A percentile compares a stretch with the other conserved stretches of the same genome.
Evolutionary conservation across 768 basidiomycete species (phyloP).

Genomic region (Termitomyces titanicus): DNA sequence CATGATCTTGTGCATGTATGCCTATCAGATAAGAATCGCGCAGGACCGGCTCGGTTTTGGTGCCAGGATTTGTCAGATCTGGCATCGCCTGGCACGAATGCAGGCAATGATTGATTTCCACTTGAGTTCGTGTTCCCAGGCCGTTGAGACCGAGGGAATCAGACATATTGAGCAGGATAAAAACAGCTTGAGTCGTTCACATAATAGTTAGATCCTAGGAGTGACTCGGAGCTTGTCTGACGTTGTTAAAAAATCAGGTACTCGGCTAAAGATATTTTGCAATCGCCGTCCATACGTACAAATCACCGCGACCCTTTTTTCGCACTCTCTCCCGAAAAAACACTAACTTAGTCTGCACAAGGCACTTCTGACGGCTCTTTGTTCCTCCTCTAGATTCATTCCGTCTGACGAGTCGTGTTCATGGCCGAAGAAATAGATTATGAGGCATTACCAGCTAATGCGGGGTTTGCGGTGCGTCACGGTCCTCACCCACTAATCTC

Average conservation of each 20-base stretch:
- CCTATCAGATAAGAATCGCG: conserved; percentile 2
- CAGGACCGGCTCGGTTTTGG: too few relatives aligned
- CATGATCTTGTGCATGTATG: too few relatives aligned
- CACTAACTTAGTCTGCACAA: neutral
- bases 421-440: conserved; percentile 48
- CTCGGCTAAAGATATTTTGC: conserved; percentile 2
- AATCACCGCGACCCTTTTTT: neutral
- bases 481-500: conserved; percentile 6
- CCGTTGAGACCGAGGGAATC: neutral
- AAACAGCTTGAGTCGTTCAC: neutral
- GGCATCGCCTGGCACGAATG: neutral
- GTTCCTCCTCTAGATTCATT: neutral
- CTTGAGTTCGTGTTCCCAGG: neutral
- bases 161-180: neutral
- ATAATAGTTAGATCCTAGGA: neutral
- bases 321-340: conserved; percentile 1
- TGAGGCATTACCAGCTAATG: conserved; percentile 61
- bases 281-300: neutral
- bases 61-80: too few relatives aligned
- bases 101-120: neutral
- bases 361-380: neutral
- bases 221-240: neutral
- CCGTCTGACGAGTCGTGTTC: conserved; percentile 1
- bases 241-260: neutral
- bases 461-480: conserved; percentile 67